phyloP scores from a whole-genome alignment of 257 asterid genomes.

The Fraxinus americana region DNA sequence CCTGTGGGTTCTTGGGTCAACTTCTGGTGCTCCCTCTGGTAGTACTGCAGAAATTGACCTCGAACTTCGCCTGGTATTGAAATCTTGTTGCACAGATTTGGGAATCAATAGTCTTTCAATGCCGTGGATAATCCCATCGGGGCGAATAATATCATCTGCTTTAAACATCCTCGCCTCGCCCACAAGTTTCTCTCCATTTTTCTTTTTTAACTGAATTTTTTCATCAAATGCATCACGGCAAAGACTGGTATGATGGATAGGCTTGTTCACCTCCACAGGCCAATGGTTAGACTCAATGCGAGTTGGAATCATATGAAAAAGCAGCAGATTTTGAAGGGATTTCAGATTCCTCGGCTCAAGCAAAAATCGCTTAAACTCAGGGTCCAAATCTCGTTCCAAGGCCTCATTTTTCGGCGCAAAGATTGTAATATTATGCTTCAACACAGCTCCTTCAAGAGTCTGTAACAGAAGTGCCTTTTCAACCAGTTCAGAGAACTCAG shows the following conservation, averaged over 20 bases:
- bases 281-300: constrained; percentile 62
- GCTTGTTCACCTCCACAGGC: constrained; percentile 22
- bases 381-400: constrained; percentile 80
- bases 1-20: constrained; percentile 81
- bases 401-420: constrained; percentile 94
- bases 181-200: constrained; percentile 45
- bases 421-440: constrained; percentile 77
- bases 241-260: constrained; percentile 44
- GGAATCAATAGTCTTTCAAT: constrained; percentile 77
- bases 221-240: constrained; percentile 52
- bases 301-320: constrained; percentile 78
- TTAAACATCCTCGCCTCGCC: constrained; percentile 45
- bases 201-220: constrained; percentile 32
- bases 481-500: constrained; percentile 65
- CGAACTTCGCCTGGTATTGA: constrained; percentile 75
- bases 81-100: constrained; percentile 78
- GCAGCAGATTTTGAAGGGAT: constrained; percentile 74
- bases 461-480: constrained; percentile 87
- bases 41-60: constrained; percentile 71
- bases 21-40: constrained; percentile 86
- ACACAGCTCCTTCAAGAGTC: constrained; percentile 76
- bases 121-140: constrained; percentile 97
- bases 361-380: constrained; percentile 79
- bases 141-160: constrained; percentile 67
- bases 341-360: constrained; percentile 80